Percentiles rank a stretch among this genome's conserved stretches.
phyloP scores from a whole-genome alignment of 495 filamentous ascomycete genomes.

The Schizothecium vesticola region DNA sequence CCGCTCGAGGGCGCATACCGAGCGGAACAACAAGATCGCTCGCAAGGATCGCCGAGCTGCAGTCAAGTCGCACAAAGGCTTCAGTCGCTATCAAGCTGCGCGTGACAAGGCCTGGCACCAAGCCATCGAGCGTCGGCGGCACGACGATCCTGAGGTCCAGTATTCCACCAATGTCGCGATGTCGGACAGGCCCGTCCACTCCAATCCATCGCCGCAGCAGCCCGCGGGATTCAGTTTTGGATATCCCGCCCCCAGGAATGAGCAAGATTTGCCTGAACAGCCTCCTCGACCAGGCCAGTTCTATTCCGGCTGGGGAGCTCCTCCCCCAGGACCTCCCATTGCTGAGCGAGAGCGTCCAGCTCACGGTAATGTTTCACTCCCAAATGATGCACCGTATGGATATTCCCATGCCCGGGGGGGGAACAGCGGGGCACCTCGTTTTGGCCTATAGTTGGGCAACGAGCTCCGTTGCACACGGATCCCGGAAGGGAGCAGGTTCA shows the following conservation, averaged over 20 bases:
- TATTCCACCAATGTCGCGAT: neutral
- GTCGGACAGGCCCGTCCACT: neutral
- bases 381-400: neutral
- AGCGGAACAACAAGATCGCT: conserved; percentile 17
- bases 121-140: conserved; percentile 26
- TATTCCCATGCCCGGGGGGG: conserved; percentile 3
- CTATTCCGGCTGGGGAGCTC: neutral
- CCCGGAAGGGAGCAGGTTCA: conserved; percentile 13
- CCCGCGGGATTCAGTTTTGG: neutral
- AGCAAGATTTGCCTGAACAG: conserved; percentile 1
- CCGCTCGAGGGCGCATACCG: neutral
- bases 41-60: conserved; percentile 15
- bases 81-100: conserved; percentile 36
- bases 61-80: conserved; percentile 29
- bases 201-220: neutral
- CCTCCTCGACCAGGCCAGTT: neutral
- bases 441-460: conserved; percentile 21
- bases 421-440: neutral
- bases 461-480: neutral
- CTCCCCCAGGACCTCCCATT: neutral
- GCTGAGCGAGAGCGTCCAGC: neutral
- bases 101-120: conserved; percentile 32
- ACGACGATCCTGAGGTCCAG: neutral
- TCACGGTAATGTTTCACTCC: neutral
- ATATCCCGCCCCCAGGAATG: neutral